Evolutionary conservation across 495 filamentous ascomycete genomes (phyloP), one percentile per base, ranked within the genome.

Genomic region (Ramalina peruviana): DNA sequence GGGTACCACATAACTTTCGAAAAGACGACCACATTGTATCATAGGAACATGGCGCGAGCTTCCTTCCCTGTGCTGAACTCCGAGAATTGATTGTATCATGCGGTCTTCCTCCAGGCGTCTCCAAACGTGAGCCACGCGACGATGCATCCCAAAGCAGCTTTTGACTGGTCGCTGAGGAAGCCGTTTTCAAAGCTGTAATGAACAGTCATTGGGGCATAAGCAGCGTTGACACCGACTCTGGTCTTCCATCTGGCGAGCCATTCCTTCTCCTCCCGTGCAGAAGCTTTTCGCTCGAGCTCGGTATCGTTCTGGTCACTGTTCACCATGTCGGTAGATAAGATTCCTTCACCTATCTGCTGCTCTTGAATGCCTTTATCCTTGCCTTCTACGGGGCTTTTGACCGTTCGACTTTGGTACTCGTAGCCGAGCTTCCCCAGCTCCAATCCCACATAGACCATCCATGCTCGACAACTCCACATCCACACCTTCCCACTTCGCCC

Each of bases 171-270:
- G 47, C 68, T 64, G 43, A 85, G 61, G 12, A 80, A 57, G 0
- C 87, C 87, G 49, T 78, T 67, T 63, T 86, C 82, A 16, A 80
- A 58, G 58, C 85, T 84, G 85, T 85, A 95, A 69, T 95, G 90
- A 25, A 94, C 48, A 48, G 76, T 79, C 61, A 83, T 59, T 21
- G 79, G 78, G 5, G 72, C 68, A 72, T 78, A 83, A 46, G 72
- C 71, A 40, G 65, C 57, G 56, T 80, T 80, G 43, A 61, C 55
- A n/a, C 58, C 55, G 2, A 65, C 38, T 21, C 53, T 23, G 15
- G 30, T 44, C 37, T 37, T 46, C 51, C 50, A 50, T 25, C 50
- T 49, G 1, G 37, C 17, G 47, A 46, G 47, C 36, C 42, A 48
- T 60, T 67, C 61, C 67, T 69, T 55, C 58, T 66, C 71, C 27